These are phyloP conservation scores for Coemansia sp. DNA, from an alignment of 192 early-diverging fungal species.

Conservation along the genomic window DNA sequence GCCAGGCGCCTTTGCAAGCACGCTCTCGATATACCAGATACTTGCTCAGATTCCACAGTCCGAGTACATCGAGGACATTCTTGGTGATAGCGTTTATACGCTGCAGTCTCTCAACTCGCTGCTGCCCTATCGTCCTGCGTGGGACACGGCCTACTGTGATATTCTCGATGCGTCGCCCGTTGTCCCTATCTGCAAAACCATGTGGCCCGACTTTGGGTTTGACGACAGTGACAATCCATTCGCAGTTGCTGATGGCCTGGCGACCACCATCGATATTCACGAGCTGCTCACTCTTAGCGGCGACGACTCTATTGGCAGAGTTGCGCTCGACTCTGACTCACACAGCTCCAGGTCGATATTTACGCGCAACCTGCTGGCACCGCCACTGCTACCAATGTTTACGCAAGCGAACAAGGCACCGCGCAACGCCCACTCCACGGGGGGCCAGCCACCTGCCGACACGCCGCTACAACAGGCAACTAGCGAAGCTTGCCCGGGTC, in stretches of 20 bases:
- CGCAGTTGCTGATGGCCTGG: neutral
- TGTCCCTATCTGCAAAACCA: constrained; percentile 47
- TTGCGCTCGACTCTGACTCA: constrained; percentile 17
- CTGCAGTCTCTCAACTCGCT: constrained; percentile 28
- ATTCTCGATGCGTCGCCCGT: constrained; percentile 42
- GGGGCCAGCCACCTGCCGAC: constrained; percentile 33
- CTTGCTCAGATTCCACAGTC: constrained; percentile 22
- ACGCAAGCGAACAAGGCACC: constrained; percentile 40
- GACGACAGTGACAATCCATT: constrained; percentile 5
- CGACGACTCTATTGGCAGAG: constrained; percentile 7
- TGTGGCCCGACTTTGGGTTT: constrained; percentile 39
- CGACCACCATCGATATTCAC: constrained; percentile 12
- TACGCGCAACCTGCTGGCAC: constrained; percentile 42
- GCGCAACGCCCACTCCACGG: constrained; percentile 20
- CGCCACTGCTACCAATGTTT: constrained; percentile 44
- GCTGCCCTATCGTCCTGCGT: constrained; percentile 28
- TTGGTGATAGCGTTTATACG: constrained; percentile 39
- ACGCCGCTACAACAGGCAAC: constrained; percentile 33
- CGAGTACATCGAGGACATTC: constrained; percentile 26
- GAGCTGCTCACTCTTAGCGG: constrained; percentile 18
- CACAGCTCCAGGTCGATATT: constrained; percentile 28
- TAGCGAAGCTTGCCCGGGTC: constrained; percentile 43
- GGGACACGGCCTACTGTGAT: constrained; percentile 44
- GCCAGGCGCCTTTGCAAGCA: constrained; percentile 14
- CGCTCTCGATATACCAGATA: constrained; percentile 37